phyloP scores from a whole-genome alignment of 2,329 filamentous ascomycete species.

The Paraphaeosphaeria minitans region DNA sequence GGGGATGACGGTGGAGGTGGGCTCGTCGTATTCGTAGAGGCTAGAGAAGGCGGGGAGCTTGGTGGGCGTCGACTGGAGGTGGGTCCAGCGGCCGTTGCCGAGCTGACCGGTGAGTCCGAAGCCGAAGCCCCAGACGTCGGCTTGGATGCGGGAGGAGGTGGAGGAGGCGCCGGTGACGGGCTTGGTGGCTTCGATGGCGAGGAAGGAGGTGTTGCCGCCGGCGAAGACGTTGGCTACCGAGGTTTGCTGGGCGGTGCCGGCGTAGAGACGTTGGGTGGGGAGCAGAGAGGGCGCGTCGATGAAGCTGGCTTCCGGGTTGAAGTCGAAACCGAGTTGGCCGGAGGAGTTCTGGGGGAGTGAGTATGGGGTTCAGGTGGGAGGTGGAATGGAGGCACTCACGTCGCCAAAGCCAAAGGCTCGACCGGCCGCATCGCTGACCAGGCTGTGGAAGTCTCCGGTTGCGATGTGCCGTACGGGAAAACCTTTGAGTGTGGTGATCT shows the following conservation, averaged over 20 bases:
- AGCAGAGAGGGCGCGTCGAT: conserved; percentile 74
- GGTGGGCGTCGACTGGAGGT: conserved; percentile 75
- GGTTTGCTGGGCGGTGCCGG: conserved; percentile 65
- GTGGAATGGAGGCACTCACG: conserved; percentile 9
- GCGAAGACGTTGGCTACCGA: conserved; percentile 79
- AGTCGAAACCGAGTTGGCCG: conserved; percentile 88
- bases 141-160: conserved; percentile 63
- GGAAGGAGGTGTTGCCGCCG: conserved; percentile 85
- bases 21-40: conserved; percentile 86
- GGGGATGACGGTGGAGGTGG: conserved; percentile 67
- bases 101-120: conserved; percentile 83
- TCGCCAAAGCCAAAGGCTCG: conserved; percentile 87
- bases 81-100: conserved; percentile 87
- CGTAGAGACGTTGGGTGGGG: conserved; percentile 74
- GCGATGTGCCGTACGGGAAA: conserved; percentile 77
- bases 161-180: conserved; percentile 50
- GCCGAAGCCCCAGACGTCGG: conserved; percentile 86
- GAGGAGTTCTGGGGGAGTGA: conserved; percentile 64
- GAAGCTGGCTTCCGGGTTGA: conserved; percentile 63
- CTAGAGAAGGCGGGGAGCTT: conserved; percentile 85
- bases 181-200: conserved; percentile 78
- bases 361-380: neutral
- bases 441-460: conserved; percentile 83
- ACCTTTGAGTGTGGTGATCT: conserved; percentile 72
- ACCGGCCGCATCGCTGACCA: conserved; percentile 76